Evolutionary conservation across 768 basidiomycete species (phyloP).

Genomic region (Lentinula sp.): DNA sequence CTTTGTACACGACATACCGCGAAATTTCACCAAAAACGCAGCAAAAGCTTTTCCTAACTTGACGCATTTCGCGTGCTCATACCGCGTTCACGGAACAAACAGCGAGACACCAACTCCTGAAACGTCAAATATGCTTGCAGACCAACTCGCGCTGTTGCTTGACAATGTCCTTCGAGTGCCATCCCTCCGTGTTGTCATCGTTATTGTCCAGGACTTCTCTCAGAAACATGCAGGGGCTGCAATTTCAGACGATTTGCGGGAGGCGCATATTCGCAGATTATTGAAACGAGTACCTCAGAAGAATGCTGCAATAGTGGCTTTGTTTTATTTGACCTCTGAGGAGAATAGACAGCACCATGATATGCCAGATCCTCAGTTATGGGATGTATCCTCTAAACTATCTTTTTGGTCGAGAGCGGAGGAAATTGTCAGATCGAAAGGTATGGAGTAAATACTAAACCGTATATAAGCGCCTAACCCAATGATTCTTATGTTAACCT

Average conservation of each 20-base stretch:
- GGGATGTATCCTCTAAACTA: not conserved
- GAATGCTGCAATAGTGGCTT: not conserved
- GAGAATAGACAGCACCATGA: not conserved
- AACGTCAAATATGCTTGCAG: not conserved
- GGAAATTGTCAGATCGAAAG: not conserved
- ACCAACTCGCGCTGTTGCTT: not conserved
- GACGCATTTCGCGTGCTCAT: conserved; percentile 4
- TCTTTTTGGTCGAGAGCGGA: conserved; percentile 4
- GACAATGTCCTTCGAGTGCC: not conserved
- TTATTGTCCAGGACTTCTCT: not conserved
- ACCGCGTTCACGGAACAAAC: not conserved
- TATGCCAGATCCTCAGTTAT: not conserved
- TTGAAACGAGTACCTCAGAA: not conserved
- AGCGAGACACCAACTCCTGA: not conserved
- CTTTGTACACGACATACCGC: conserved; percentile 4
- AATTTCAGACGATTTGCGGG: not conserved
- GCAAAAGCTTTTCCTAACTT: not conserved
- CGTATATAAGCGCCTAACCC: too few species aligned
- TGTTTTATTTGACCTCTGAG: not conserved
- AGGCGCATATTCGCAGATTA: not conserved
- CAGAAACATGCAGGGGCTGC: not conserved
- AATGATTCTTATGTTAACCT: too few species aligned
- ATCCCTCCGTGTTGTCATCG: not conserved
- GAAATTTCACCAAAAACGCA: conserved; percentile 2
- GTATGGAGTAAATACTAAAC: not conserved